Evolutionary conservation across 768 basidiomycete species (phyloP).

Genomic region (Ramaria rubella): DNA sequence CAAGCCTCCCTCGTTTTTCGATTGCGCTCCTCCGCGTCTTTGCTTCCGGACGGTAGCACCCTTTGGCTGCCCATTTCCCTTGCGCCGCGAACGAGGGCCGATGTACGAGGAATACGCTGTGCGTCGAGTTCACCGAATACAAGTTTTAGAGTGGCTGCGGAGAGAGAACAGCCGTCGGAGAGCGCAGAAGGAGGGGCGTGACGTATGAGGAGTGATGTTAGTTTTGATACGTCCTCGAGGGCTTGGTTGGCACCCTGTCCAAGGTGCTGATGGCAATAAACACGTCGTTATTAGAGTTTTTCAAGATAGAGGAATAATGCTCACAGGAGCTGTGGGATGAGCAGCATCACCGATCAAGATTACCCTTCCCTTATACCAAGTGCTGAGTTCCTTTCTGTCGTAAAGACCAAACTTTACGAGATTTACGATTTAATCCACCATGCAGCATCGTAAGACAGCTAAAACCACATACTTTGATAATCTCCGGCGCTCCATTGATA

Average conservation of each 20-base stretch:
- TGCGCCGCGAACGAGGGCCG: constrained; percentile 24
- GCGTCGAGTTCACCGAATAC: constrained; percentile 31
- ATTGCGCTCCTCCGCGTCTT: not conserved
- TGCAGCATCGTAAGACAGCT: not conserved
- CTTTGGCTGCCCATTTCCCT: constrained; percentile 1
- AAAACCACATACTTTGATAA: constrained; percentile 27
- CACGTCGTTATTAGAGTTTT: not conserved
- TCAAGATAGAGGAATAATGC: constrained; percentile 12
- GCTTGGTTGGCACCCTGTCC: constrained; percentile 44
- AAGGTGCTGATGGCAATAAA: constrained; percentile 29
- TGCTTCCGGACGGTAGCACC: constrained; percentile 1
- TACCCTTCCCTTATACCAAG: constrained; percentile 38
- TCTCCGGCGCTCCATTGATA: constrained; percentile 17
- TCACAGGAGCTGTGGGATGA: constrained; percentile 40
- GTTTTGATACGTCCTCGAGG: constrained; percentile 35
- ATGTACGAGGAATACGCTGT: constrained; percentile 30
- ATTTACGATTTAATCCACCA: not conserved
- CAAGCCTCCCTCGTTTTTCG: not conserved
- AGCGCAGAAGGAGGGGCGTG: constrained; percentile 24
- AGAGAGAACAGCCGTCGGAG: constrained; percentile 14
- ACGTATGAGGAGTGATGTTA: constrained; percentile 28
- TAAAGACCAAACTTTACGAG: constrained; percentile 36
- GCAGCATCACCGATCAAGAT: constrained; percentile 41
- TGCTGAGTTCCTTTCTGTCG: constrained; percentile 34
- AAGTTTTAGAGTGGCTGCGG: constrained; percentile 22